Conservation (phyloP, 805 yeast genomes). For the Priceomyces fermenticarens region DNA sequence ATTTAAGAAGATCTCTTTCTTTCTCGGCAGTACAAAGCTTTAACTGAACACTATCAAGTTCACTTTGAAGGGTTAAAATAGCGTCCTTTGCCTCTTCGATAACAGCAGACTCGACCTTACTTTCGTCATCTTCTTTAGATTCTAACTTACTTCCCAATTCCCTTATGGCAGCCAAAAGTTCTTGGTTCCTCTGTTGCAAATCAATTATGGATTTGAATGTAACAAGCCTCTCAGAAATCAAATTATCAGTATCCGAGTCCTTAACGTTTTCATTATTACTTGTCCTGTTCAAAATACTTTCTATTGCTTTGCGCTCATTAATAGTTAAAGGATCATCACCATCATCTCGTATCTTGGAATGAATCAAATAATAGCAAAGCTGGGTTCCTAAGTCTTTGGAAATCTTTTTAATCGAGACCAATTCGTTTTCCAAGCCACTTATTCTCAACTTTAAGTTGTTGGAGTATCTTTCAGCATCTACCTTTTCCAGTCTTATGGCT, state of each 20-base stretch:
- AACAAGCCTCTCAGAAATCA: constrained; percentile 73
- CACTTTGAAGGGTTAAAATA: constrained; percentile 58
- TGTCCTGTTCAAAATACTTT: constrained; percentile 45
- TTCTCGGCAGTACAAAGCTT: constrained; percentile 53
- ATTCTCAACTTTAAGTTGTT: constrained; percentile 29
- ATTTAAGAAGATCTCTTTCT: constrained; percentile 68
- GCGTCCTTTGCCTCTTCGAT: constrained; percentile 68
- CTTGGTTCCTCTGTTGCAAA: constrained; percentile 70
- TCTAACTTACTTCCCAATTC: constrained; percentile 72
- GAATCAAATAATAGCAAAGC: constrained; percentile 69
- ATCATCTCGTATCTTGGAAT: constrained; percentile 55
- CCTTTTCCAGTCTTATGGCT: constrained; percentile 48
- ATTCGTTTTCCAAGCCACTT: constrained; percentile 46
- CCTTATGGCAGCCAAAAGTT: constrained; percentile 65
- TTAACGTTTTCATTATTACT: constrained; percentile 23
- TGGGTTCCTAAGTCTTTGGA: constrained; percentile 78
- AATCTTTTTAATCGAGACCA: constrained; percentile 49
- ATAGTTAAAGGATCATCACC: constrained; percentile 60
- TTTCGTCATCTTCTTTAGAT: constrained; percentile 47
- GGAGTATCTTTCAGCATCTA: constrained; percentile 39
- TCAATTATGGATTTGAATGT: constrained; percentile 66
- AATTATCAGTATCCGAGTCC: constrained; percentile 64
- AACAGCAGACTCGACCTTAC: constrained; percentile 44
- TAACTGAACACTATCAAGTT: constrained; percentile 48
- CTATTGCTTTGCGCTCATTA: constrained; percentile 64